phyloP scores from a whole-genome alignment of 192 early-diverging fungal genomes.

The Spinellus fusiger region DNA sequence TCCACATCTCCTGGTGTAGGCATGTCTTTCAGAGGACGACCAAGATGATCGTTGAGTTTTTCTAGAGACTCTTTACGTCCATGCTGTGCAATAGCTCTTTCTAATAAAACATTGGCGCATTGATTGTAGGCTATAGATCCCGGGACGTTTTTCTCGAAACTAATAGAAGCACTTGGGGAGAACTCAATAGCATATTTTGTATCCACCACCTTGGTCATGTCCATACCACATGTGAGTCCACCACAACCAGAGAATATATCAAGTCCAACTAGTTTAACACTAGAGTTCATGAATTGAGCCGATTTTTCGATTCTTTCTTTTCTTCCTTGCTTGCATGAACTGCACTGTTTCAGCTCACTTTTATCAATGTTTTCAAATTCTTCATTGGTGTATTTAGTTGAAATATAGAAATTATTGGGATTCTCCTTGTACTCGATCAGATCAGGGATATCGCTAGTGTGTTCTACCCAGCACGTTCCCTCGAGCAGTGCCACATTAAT shows the following conservation, averaged over 20 bases:
- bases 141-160: slow-evolving; percentile 62
- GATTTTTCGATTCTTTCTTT: background rate
- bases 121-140: slow-evolving; percentile 52
- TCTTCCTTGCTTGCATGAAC: slow-evolving; percentile 28
- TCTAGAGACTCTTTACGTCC: slow-evolving; percentile 23
- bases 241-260: slow-evolving; percentile 72
- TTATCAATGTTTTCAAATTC: background rate
- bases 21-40: slow-evolving; percentile 40
- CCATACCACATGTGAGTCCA: slow-evolving; percentile 60
- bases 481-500: slow-evolving; percentile 32
- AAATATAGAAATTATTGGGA: slow-evolving; percentile 41
- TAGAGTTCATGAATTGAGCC: background rate
- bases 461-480: slow-evolving; percentile 54
- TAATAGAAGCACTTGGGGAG: slow-evolving; percentile 47
- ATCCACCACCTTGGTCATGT: slow-evolving; percentile 48
- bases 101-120: slow-evolving; percentile 55
- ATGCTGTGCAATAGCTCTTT: slow-evolving; percentile 53
- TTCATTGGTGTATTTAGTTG: background rate
- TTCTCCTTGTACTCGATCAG: slow-evolving; percentile 48
- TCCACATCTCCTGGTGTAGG: slow-evolving; percentile 57
- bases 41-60: slow-evolving; percentile 33
- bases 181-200: slow-evolving; percentile 62
- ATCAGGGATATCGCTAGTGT: slow-evolving; percentile 31
- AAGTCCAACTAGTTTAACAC: slow-evolving; percentile 41
- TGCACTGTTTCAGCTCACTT: background rate